Conservation (phyloP, 257 asterid species). For the Solanum pinnatisectum region DNA sequence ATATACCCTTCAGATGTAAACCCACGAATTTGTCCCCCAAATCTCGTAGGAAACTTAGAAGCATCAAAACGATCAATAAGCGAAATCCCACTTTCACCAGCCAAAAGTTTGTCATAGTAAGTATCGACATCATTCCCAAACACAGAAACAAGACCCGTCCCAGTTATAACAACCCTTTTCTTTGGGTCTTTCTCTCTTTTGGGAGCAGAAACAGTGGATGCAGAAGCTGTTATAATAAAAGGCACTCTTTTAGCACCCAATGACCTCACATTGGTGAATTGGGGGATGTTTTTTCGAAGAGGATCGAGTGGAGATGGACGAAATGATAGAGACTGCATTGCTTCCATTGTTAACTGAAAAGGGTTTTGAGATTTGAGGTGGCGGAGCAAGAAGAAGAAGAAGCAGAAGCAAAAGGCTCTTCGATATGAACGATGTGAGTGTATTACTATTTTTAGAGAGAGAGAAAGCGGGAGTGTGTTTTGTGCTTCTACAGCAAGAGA, state of each 20-base stretch:
- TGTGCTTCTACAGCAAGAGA: neutral
- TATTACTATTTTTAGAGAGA: neutral
- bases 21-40: constrained; percentile 53
- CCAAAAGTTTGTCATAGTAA: constrained; percentile 34
- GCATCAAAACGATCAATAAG: constrained; percentile 49
- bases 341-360: constrained; percentile 9
- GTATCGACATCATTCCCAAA: constrained; percentile 40
- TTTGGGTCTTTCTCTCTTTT: constrained; percentile 46
- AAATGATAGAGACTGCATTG: constrained; percentile 15
- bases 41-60: constrained; percentile 45
- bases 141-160: constrained; percentile 49
- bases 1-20: constrained; percentile 40
- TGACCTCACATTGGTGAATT: neutral
- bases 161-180: constrained; percentile 48
- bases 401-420: neutral
- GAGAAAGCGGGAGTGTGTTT: neutral
- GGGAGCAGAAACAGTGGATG: constrained; percentile 28
- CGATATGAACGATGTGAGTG: constrained; percentile 17
- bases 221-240: constrained; percentile 15
- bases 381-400: neutral
- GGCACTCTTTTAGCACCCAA: constrained; percentile 2
- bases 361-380: neutral
- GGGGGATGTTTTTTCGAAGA: constrained; percentile 9
- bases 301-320: constrained; percentile 41
- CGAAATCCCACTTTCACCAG: constrained; percentile 49